Evolutionary conservation across 2,329 filamentous ascomycete genomes (phyloP), one percentile per base, ranked within the genome.

Genomic region (Diaporthe ampelina): DNA sequence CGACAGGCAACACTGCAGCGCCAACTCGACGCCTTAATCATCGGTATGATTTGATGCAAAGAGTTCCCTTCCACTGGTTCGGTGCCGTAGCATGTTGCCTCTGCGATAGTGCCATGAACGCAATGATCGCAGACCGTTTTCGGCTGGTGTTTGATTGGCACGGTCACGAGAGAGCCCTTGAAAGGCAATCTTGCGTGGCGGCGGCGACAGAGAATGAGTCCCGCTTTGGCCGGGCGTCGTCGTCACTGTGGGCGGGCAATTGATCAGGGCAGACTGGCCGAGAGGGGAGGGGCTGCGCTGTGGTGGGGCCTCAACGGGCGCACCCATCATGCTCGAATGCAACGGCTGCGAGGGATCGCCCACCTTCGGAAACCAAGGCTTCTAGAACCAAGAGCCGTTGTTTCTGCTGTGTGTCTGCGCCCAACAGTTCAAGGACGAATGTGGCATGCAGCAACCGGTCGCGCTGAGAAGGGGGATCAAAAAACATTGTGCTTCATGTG

Each of bases 401-500:
- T 37, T 68, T 19, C 21, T 37, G 11, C 35, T 37, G 10, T 37
- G 8, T 13, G 37, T 48, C 61, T 58, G 61, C 50, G 45, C 45
- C 43, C 65, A 50, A 50, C 35, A 11, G 1, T 26, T 50, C 43
- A 26, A 70, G 56, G 45, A 52, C 37, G 45, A 52, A 52, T 37
- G 29, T n/a, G 29, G 9, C 29, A 29, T 26, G 45, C 45, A 50
- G n/a, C 45, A 19, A 57, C 56, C 52, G 24, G 17, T 57, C 37
- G 58, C 43, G 71, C 35, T 37, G 32, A 19, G 21, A 26, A 32
- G 43, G 50, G 19, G 29, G 35, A 35, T 77, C 75, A 50, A 77
- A 77, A 78, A 79, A 77, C 77, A 79, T 63, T 58, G 76, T 77
- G 79, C 77, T 78, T 77, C 74, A 77, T 73, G 69, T 73, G 37